These are phyloP conservation scores for Cucumis cinereus DNA, from an alignment of 306 rosid species.

Conservation along the genomic window DNA sequence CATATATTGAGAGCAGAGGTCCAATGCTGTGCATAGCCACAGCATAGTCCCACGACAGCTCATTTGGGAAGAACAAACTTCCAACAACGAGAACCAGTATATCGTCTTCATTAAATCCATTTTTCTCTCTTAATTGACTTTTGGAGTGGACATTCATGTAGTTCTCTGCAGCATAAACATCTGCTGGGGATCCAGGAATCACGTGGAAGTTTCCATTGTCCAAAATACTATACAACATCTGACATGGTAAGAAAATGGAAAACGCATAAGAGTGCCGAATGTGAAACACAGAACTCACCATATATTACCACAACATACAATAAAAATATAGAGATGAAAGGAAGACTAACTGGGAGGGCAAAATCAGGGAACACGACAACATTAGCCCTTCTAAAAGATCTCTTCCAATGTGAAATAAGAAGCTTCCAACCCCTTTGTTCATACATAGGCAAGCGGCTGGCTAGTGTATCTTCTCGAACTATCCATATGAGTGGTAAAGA, in stretches of 20 bases:
- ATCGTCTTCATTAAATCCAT: constrained; percentile 52
- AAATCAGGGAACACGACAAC: constrained; percentile 88
- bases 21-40: constrained; percentile 89
- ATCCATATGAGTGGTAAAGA: constrained; percentile 87
- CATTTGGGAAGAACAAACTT: constrained; percentile 59
- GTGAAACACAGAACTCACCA: constrained; percentile 8
- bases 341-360: constrained; percentile 62
- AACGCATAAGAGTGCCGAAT: constrained; percentile 17
- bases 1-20: constrained; percentile 67
- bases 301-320: neutral
- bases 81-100: constrained; percentile 74
- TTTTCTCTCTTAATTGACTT: constrained; percentile 43
- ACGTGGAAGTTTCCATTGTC: constrained; percentile 92
- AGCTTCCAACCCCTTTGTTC: constrained; percentile 59
- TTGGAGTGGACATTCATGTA: constrained; percentile 52
- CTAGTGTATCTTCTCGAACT: constrained; percentile 80
- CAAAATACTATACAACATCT: constrained; percentile 80
- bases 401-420: constrained; percentile 77
- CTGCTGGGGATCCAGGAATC: constrained; percentile 90
- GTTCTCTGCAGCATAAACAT: constrained; percentile 71
- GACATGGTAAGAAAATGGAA: constrained; percentile 23
- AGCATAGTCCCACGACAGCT: constrained; percentile 79
- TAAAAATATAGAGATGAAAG: neutral
- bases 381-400: constrained; percentile 62
- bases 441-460: constrained; percentile 64